Evolutionary conservation across 306 rosid genomes (phyloP).

Genomic region (Hylodesmum podocarpum): DNA sequence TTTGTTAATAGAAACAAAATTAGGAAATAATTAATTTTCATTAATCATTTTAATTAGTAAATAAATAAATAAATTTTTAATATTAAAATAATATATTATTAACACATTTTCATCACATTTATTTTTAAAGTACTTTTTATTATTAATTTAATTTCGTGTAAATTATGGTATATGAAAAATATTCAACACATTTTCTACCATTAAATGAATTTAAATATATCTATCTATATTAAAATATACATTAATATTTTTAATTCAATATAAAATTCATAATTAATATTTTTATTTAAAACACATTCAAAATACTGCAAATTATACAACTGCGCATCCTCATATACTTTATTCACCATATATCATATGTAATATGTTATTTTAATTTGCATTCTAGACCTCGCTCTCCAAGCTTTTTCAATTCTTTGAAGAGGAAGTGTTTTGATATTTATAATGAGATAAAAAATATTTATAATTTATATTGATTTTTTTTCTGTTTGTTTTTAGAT

Average conservation of each 20-base stretch:
- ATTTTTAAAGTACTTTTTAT: not conserved
- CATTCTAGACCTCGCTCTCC: too few species aligned
- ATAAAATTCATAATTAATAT: not conserved
- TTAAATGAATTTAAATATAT: not conserved
- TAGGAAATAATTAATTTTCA: not conserved
- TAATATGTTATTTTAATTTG: too few species aligned
- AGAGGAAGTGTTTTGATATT: too few species aligned
- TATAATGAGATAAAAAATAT: too few species aligned
- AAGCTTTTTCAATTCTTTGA: too few species aligned
- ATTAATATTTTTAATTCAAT: too few species aligned
- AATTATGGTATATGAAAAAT: not conserved
- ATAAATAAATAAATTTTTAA: not conserved
- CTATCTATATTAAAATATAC: not conserved
- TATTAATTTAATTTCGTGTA: not conserved
- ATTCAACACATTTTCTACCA: not conserved
- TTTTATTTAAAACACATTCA: too few species aligned
- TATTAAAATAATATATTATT: not conserved
- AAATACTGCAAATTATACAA: too few species aligned
- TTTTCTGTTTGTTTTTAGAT: too few species aligned
- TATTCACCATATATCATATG: too few species aligned
- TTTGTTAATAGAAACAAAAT: not conserved
- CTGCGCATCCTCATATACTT: too few species aligned
- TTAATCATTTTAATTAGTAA: not conserved
- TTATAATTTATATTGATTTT: too few species aligned
- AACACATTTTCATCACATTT: not conserved